These are phyloP conservation scores for Xylaria sp. DNA, from an alignment of 495 filamentous ascomycete genomes.

Conservation along the genomic window DNA sequence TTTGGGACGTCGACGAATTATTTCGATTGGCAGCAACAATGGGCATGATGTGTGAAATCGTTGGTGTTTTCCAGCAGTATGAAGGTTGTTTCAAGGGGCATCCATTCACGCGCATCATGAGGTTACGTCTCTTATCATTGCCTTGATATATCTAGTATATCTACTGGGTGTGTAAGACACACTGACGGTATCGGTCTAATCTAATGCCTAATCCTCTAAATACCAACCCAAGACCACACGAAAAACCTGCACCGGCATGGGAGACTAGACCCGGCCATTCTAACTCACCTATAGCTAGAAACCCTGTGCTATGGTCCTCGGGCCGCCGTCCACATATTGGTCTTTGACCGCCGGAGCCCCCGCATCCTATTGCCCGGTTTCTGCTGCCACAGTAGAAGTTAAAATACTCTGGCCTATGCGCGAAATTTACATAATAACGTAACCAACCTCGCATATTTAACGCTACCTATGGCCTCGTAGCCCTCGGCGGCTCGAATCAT, in stretches of 20 bases:
- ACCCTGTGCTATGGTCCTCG: background rate
- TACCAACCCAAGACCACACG: background rate
- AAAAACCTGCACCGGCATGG: background rate
- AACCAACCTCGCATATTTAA: background rate
- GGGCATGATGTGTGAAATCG: constrained; percentile 21
- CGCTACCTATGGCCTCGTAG: background rate
- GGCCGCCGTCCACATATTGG: background rate
- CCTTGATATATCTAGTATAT: background rate
- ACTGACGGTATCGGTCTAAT: background rate
- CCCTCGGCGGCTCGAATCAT: background rate
- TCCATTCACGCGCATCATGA: background rate
- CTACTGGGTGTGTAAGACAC: background rate
- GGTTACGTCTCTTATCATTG: background rate
- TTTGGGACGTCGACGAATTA: constrained; percentile 47
- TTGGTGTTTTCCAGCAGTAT: background rate
- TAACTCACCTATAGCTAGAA: background rate
- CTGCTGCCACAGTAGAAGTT: background rate
- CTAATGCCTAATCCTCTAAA: background rate
- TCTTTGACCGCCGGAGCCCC: background rate
- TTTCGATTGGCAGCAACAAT: constrained; percentile 45
- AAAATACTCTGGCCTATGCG: background rate
- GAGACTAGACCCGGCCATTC: background rate
- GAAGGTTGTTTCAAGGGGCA: background rate
- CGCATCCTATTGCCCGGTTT: background rate
- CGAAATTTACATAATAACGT: background rate